Percentiles rank a stretch among this genome's conserved stretches.
Conservation (phyloP, 345 rosid species). For the Lagerstroemia speciosa region DNA sequence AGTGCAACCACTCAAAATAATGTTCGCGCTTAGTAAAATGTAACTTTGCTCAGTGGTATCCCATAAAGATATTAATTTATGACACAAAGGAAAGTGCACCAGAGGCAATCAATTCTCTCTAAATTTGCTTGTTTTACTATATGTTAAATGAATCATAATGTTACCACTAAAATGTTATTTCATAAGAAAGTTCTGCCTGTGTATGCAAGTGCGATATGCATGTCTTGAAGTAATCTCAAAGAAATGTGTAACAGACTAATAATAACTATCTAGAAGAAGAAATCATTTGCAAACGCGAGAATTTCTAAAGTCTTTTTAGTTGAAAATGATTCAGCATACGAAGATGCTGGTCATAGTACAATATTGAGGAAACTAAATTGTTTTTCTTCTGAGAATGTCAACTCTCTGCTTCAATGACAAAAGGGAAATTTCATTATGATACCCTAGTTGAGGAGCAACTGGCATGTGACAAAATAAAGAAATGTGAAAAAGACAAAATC, state of each 20-base stretch:
- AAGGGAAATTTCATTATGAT: background rate
- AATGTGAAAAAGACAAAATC: background rate
- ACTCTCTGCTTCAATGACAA: background rate
- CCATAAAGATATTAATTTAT: background rate
- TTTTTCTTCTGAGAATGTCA: background rate
- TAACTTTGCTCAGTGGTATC: background rate
- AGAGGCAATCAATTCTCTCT: background rate
- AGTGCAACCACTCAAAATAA: background rate
- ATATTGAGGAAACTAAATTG: background rate
- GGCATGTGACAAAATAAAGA: background rate
- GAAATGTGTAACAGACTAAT: background rate
- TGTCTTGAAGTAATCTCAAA: background rate
- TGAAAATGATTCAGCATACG: background rate
- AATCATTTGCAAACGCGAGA: background rate
- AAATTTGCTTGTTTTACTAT: background rate
- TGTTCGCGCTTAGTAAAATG: background rate
- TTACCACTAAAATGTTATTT: background rate
- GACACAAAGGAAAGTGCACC: background rate
- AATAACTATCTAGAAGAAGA: background rate
- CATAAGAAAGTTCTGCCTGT: background rate
- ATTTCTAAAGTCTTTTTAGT: background rate
- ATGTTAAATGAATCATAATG: background rate
- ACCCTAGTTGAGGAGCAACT: background rate
- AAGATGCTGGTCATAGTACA: background rate
- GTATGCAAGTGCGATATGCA: background rate